Base-by-base conservation (phyloP, 2,329 filamentous ascomycete genomes). In the Capronia epimyces region DNA sequence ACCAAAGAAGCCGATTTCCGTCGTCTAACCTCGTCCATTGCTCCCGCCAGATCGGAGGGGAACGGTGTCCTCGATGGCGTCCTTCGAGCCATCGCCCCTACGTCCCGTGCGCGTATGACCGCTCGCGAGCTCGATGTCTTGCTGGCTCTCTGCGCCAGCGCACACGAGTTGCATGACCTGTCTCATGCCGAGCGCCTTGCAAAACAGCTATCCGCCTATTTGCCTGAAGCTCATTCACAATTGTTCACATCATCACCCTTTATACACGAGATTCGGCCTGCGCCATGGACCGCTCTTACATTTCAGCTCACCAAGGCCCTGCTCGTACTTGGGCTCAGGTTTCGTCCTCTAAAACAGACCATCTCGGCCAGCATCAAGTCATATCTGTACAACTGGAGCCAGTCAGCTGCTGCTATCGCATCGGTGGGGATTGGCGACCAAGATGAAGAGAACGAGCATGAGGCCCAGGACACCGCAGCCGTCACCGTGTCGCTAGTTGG, bases 41-140 rank as follows among this genome's bases (percentile, higher is more conserved):
- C 62, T 43, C 58, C 53, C 25, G 56, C 58, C 10, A 57, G 60
- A 42, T 47, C 51, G 1, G 57, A 60, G 9, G 32, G 58, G 1
- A 65, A 66, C 59, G 64, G 63, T 20, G 57, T 64, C 37, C 55
- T 69, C 9, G 66, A 72, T 63, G 69, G 66, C 12, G 62, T 67
- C 18, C 56, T 69, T 31, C 65, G 64, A 42, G 65, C 62, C 12
- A 67, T 68, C 37, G 63, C 63, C n/a, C 65, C 69, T 2, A 63
- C 63, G 7, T 67, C 69, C n/a, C 63, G 65, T 45, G 55, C 67
- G 41, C 68, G 67, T 27, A 71, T 73, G 69, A 87, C 84, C 46
- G 82, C 90, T 47, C 84, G 87, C 63, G 94, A 98, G 74, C 84
- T 95, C 60, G 91, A 98, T 68, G 87, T 95, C 46, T 78, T 98